Conservation (phyloP, 2,329 filamentous ascomycete species). For the Xenosphaeropsis pyriputrescens region DNA sequence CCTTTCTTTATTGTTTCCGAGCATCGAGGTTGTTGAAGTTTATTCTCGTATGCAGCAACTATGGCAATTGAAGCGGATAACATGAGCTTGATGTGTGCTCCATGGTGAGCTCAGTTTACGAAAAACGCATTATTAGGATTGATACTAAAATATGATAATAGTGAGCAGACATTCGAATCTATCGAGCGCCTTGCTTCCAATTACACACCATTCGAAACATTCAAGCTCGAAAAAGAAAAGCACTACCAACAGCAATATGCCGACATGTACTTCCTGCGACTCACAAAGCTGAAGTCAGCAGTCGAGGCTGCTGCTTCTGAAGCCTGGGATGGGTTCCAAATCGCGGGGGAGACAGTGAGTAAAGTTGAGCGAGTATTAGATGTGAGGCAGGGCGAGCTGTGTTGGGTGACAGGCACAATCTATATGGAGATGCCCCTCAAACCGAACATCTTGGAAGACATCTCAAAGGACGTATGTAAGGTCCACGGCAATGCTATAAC, state of each 20-base stretch:
- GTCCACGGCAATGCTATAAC: conserved; percentile 3
- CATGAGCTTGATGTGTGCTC: too few species aligned
- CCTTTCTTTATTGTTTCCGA: too few species aligned
- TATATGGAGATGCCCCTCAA: conserved; percentile 97
- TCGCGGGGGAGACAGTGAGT: conserved; percentile 61
- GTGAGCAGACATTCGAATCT: conserved; percentile 21
- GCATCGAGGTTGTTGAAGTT: too few species aligned
- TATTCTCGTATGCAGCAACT: too few species aligned
- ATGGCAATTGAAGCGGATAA: too few species aligned
- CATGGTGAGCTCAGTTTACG: too few species aligned
- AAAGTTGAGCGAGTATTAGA: conserved; percentile 82
- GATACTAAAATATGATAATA: conserved; percentile 5
- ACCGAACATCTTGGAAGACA: conserved; percentile 89
- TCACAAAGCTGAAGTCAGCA: conserved; percentile 73
- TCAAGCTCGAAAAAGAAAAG: conserved; percentile 51
- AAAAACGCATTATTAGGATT: too few species aligned
- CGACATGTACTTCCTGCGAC: conserved; percentile 91
- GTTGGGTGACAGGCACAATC: conserved; percentile 88
- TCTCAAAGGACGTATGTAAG: conserved; percentile 67
- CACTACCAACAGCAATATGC: conserved; percentile 93
- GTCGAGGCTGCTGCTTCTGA: conserved; percentile 61
- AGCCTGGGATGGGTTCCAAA: conserved; percentile 64
- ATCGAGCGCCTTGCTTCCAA: conserved; percentile 38
- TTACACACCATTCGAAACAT: conserved; percentile 67
- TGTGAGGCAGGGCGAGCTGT: conserved; percentile 87